Evolutionary conservation across 306 rosid species (phyloP), one percentile per base, ranked within the genome.

Genomic region (Cucurbita ficifolia): DNA sequence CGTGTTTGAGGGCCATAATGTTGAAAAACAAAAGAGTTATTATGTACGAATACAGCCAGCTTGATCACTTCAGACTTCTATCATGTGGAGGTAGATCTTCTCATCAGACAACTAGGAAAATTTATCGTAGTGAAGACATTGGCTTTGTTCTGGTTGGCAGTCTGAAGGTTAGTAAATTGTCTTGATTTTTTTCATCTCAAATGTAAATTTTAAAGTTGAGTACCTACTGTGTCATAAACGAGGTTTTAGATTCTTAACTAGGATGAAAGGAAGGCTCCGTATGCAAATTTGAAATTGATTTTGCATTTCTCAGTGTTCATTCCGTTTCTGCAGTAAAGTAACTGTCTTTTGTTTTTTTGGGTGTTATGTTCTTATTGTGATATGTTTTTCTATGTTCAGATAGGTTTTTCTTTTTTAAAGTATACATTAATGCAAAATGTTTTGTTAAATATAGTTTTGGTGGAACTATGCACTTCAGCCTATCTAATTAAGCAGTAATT

Each of bases 61-160:
- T 62, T 38, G 65, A 77, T 75, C 72, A 52, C 59, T 33, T 33
- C 43, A 46, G 42, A 69, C 56, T 73, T 77, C 77, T 77, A 61
- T 74, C 85, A 9, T 79, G 75, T 81, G 84, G 78, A 78, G 84
- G 80, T 72, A 86, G 80, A 82, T 74, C 78, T 72, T 73, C 75
- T 76, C 77, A 74, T 57, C 83, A 40, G 71, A 82, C 90, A 22
- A 53, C 79, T 29, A 86, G 87, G 79, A 87, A 85, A 83, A 74
- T 84, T 68, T 70, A 87, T 82, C 77, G 82, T 73, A 86, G 96
- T 76, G 77, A 84, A 76, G 89, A 88, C 61, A 67, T 89, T 55
- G 95, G 92, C 76, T 21, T 88, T 74, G 61, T 79, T 75, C 82
- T 94, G 86, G 82, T 90, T 60, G 97, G 98, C 68, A 76, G 76